Base-by-base conservation (phyloP, 1,284 basidiomycete genomes). In the Marasmius oreades region DNA sequence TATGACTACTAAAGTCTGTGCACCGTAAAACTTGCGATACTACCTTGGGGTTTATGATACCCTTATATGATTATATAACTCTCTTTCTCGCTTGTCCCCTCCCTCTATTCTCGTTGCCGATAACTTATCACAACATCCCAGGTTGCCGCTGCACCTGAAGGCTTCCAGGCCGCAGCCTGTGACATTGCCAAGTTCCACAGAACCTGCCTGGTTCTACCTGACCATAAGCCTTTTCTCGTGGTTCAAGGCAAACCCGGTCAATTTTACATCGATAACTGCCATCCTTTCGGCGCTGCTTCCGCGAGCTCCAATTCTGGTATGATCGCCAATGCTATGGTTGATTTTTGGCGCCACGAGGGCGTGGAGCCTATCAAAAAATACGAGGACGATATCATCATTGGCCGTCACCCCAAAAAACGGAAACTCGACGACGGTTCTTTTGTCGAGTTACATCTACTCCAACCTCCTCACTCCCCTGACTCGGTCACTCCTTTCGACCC, bases 361-460 rank as follows among this genome's bases (percentile, higher is more conserved):
- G 58, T 69, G 14, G 44, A 36, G 0, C 63, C 65, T 0, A 53
- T 66, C 2, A 39, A 53, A 5, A 70, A 70, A 53, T 76, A 69
- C 62, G 69, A 72, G 16, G 72, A 75, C 52, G 69, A 74, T 51
- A 51, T 70, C 16, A 55, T 36, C 4, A 31, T 63, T 3, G 64
- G 72, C 6, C 57, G 62, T 1, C 59, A 52, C 18, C 70, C 70
- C n/a, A 31, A 16, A 11, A 14, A 53, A 7, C 4, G 20, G 8
- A 57, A 57, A 10, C 18, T 51, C 12, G 48, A 50, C 48, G 16
- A 16, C 12, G 53, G 59, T 31, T 28, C 51, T 11, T 18, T 24
- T 20, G 22, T 10, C 11, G 11, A 10, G 14, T 11, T 24, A 10
- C 10, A n/a, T 8, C 22, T 20, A 2, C n/a, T 20, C 6, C 43